phyloP scores from a whole-genome alignment of 2,329 filamentous ascomycete species.

The Exserohilum rostratum region DNA sequence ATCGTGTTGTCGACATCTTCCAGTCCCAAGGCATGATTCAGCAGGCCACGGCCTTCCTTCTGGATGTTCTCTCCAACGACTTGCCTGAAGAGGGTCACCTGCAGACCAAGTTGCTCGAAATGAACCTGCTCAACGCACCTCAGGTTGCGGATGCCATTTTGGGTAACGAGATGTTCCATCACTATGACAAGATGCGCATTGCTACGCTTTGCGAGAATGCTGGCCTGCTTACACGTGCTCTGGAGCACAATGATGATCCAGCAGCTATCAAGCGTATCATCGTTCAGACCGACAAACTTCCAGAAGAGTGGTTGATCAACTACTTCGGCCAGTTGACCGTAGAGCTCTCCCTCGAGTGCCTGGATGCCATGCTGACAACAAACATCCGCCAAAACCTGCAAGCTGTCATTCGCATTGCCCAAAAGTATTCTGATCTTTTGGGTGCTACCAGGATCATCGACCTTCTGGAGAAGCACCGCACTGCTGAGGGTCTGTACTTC shows the following conservation, averaged over 20 bases:
- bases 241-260: slow-evolving; percentile 94
- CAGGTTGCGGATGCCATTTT: slow-evolving; percentile 98
- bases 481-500: slow-evolving; percentile 95
- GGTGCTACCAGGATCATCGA: slow-evolving; percentile 88
- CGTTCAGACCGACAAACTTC: slow-evolving; percentile 84
- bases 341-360: slow-evolving; percentile 89
- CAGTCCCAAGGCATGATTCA: slow-evolving; percentile 97
- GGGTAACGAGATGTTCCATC: slow-evolving; percentile 96
- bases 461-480: slow-evolving; percentile 96
- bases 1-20: slow-evolving; percentile 97
- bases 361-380: slow-evolving; percentile 93
- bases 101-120: slow-evolving; percentile 93
- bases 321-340: slow-evolving; percentile 96
- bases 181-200: slow-evolving; percentile 92
- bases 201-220: slow-evolving; percentile 92
- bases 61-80: slow-evolving; percentile 95
- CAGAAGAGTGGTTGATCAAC: slow-evolving; percentile 85
- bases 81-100: slow-evolving; percentile 90
- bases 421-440: slow-evolving; percentile 96
- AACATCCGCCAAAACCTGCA: slow-evolving; percentile 98
- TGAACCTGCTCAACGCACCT: slow-evolving; percentile 95
- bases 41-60: slow-evolving; percentile 95
- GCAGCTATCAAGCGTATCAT: slow-evolving; percentile 88
- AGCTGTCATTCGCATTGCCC: slow-evolving; percentile 91
- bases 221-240: slow-evolving; percentile 70